Evolutionary conservation across 345 rosid species (phyloP).

Genomic region (Physaria fendleri): DNA sequence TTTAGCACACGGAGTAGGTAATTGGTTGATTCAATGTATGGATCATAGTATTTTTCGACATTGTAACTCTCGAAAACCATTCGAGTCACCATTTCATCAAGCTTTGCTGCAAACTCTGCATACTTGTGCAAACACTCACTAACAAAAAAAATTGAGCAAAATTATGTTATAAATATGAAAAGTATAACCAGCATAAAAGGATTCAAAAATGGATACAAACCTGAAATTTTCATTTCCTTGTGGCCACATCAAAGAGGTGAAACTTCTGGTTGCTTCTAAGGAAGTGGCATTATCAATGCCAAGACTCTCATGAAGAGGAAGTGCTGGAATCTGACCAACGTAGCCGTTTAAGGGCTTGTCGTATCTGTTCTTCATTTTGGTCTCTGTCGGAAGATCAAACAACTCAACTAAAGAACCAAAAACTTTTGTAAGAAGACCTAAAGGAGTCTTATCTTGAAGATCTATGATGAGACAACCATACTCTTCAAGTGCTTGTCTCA

Average conservation of each 20-base stretch:
- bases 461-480: slow-evolving; percentile 33
- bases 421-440: slow-evolving; percentile 23
- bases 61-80: slow-evolving; percentile 57
- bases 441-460: slow-evolving; percentile 25
- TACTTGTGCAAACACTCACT: slow-evolving; percentile 28
- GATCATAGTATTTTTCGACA: slow-evolving; percentile 28
- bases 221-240: slow-evolving; percentile 34
- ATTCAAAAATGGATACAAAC: no score
- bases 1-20: slow-evolving; percentile 47
- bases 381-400: slow-evolving; percentile 25
- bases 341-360: slow-evolving; percentile 37
- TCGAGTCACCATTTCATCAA: slow-evolving; percentile 43
- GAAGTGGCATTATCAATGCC: slow-evolving; percentile 35
- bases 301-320: slow-evolving; percentile 45
- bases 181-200: no score
- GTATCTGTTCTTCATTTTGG: slow-evolving; percentile 36
- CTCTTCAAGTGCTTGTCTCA: slow-evolving; percentile 20
- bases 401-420: slow-evolving; percentile 22
- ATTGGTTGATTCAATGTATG: slow-evolving; percentile 30
- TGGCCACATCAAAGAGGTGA: slow-evolving; percentile 50
- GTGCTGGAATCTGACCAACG: slow-evolving; percentile 26
- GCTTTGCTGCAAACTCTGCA: slow-evolving; percentile 32
- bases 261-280: slow-evolving; percentile 29
- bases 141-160: neutral
- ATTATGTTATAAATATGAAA: no score